Evolutionary conservation across 768 basidiomycete species (phyloP).

Genomic region (Phanerochaete carnosa): DNA sequence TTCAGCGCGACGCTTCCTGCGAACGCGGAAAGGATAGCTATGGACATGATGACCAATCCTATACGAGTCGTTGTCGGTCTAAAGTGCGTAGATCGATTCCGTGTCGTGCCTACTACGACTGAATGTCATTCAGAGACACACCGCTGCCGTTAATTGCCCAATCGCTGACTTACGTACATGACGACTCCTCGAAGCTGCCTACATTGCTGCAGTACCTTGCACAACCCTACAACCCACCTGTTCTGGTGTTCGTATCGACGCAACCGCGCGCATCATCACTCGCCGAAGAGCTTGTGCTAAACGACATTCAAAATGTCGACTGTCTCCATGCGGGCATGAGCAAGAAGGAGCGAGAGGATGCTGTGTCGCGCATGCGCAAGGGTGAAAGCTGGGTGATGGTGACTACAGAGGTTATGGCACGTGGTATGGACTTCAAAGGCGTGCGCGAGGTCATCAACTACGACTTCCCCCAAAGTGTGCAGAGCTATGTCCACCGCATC

Average conservation of each 20-base stretch:
- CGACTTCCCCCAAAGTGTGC: constrained; percentile 93
- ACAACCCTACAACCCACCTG: constrained; percentile 84
- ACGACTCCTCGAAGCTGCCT: constrained; percentile 92
- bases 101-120: not conserved
- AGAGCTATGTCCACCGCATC: constrained; percentile 95
- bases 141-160: constrained; percentile 91
- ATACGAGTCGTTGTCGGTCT: constrained; percentile 94
- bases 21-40: constrained; percentile 80
- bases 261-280: constrained; percentile 83
- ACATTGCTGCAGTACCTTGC: constrained; percentile 79
- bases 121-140: constrained; percentile 64
- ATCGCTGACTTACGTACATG: constrained; percentile 85
- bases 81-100: constrained; percentile 59
- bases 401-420: constrained; percentile 95
- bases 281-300: constrained; percentile 76
- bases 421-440: constrained; percentile 98
- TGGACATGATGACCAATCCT: constrained; percentile 80
- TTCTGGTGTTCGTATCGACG: constrained; percentile 87
- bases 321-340: constrained; percentile 90
- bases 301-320: constrained; percentile 78
- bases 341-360: constrained; percentile 83
- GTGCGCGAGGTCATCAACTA: constrained; percentile 94
- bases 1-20: constrained; percentile 96
- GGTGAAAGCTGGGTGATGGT: constrained; percentile 96
- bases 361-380: constrained; percentile 77